A percentile compares a stretch with the other conserved stretches of the same genome.
Evolutionary conservation across 176 grass and related monocot genomes (phyloP).

Genomic region (Carex kokanica): DNA sequence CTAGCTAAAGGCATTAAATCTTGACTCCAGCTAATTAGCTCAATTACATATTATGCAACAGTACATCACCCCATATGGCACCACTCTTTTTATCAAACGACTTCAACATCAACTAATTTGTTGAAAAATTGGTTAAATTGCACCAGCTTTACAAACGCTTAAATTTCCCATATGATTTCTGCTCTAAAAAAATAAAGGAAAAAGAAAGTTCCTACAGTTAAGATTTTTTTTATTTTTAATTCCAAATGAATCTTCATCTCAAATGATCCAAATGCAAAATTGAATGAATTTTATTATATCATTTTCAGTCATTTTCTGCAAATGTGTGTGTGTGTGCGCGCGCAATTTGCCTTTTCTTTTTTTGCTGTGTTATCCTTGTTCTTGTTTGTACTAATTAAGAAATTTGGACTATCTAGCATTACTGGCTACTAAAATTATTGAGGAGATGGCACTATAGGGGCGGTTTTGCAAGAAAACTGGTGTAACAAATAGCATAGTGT

Average conservation of each 20-base stretch:
- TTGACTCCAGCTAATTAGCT: background rate
- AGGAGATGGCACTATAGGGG: too few species aligned
- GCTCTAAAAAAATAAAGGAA: background rate
- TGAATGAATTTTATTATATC: background rate
- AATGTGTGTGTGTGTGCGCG: too few species aligned
- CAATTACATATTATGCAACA: background rate
- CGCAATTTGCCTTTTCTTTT: background rate
- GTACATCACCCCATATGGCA: background rate
- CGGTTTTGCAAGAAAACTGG: too few species aligned
- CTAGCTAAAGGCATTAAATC: background rate
- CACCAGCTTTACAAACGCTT: background rate
- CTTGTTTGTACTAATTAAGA: background rate
- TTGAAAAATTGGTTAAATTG: background rate
- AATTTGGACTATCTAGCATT: background rate
- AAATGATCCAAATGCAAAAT: background rate
- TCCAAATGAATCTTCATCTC: background rate
- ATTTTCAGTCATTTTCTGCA: background rate
- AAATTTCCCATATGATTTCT: background rate
- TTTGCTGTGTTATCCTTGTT: background rate
- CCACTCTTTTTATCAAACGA: background rate
- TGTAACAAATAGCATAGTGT: too few species aligned
- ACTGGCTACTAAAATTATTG: too few species aligned
- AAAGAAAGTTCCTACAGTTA: background rate
- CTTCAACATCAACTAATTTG: background rate
- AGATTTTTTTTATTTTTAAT: background rate